A percentile compares a stretch with the other conserved stretches of the same genome.
Evolutionary conservation across 805 yeast species (phyloP).

Genomic region (Candida germanica): DNA sequence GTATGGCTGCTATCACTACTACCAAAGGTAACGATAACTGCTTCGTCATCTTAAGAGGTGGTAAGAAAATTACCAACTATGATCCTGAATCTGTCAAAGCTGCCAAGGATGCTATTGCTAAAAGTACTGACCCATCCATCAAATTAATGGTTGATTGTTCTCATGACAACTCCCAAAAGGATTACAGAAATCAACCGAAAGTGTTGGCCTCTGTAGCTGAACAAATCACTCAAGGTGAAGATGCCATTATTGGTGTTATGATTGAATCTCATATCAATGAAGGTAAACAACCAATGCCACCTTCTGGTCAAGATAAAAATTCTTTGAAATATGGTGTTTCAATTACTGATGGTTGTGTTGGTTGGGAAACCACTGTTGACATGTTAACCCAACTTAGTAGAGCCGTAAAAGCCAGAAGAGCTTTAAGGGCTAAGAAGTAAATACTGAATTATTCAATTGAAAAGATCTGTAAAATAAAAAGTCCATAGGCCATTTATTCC

Average conservation of each 20-base stretch:
- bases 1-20: constrained; percentile 92
- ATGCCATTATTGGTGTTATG: constrained; percentile 87
- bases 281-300: constrained; percentile 91
- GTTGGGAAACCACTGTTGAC: constrained; percentile 78
- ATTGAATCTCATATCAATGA: constrained; percentile 89
- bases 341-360: constrained; percentile 96
- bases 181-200: constrained; percentile 88
- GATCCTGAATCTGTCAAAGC: constrained; percentile 70
- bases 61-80: constrained; percentile 87
- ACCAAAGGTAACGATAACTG: constrained; percentile 91
- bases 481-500: constrained; percentile 3
- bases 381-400: constrained; percentile 70
- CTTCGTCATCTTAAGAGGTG: constrained; percentile 93
- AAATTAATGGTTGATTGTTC: constrained; percentile 96
- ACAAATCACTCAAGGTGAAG: constrained; percentile 75
- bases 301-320: constrained; percentile 55
- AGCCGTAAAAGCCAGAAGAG: constrained; percentile 79
- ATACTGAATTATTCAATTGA: too few relatives aligned
- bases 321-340: constrained; percentile 85
- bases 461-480: constrained; percentile 1
- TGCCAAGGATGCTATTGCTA: constrained; percentile 58
- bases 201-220: constrained; percentile 77
- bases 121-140: constrained; percentile 50
- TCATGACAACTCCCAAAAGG: constrained; percentile 91
- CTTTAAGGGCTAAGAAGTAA: constrained; percentile 9